Evolutionary conservation across 768 basidiomycete species (phyloP), one percentile per base, ranked within the genome.

Genomic region (Termitomyces eurrhizus): DNA sequence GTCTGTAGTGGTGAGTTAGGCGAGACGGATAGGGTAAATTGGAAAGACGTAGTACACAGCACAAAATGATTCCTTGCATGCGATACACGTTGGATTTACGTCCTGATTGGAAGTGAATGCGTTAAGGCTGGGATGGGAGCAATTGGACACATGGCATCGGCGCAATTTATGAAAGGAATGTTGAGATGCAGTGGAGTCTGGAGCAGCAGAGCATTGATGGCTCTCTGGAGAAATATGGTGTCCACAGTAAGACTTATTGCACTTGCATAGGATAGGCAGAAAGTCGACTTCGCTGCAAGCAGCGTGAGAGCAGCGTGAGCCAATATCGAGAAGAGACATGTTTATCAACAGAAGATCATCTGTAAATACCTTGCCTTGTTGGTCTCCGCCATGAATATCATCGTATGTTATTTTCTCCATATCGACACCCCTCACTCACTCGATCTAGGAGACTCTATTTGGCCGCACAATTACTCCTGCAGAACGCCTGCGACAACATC

Each of bases 401-500:
- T 92, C 62, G 90, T 89, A 71, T 71, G 84, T 73, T 59, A 24
- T 33, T 50, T 48, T 55, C 21, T 41, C 21, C 44, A 18, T 44
- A 50, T 41, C n/a, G 49, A 33, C 46, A 39, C 49, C 61, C 60
- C 39, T 52, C 35, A 45, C 65, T 58, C 59, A 63, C 24, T 12
- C 37, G 65, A 59, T 52, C 42, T 56, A 98, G 95, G 96, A 98
- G 81, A 87, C 92, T 0, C 87, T 98, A 46, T 98, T 98, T 72
- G 96, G 96, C 11, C 88, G 93, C 51, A 88, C 92, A 1, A 84
- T 97, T 33, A 98, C 96, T 18, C 97, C 97, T 18, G 96, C 96
- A 29, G 97, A 99, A 75, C 88, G 95, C 59, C 83, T 99, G 63
- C 89, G 96, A 58, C 93, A 98, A 75, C 95, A 99, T 73, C 97